phyloP scores from a whole-genome alignment of 2,329 filamentous ascomycete genomes.

The Clonostachys rhizophaga region DNA sequence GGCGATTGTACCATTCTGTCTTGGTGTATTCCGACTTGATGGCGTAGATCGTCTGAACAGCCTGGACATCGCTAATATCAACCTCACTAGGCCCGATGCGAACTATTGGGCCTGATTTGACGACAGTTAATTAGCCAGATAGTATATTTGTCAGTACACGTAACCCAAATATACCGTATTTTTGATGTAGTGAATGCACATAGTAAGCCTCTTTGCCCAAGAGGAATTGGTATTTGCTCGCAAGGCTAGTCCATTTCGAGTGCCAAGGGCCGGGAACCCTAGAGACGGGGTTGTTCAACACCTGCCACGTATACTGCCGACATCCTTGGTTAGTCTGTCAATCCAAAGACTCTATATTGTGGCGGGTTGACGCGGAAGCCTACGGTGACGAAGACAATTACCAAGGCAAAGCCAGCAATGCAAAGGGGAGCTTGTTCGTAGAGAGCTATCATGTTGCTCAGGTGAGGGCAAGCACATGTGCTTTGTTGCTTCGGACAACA shows the following conservation, averaged over 20 bases:
- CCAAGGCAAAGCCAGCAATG: too few species aligned
- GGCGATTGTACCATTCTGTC: constrained; percentile 10
- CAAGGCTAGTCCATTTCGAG: constrained; percentile 9
- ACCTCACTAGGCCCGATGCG: constrained; percentile 17
- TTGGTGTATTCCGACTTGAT: constrained; percentile 15
- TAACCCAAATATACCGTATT: constrained; percentile 10
- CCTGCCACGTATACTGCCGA: neutral
- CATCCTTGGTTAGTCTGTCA: too few species aligned
- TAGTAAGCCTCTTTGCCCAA: constrained; percentile 7
- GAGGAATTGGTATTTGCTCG: constrained; percentile 9
- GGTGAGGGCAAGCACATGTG: too few species aligned
- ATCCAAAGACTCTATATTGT: too few species aligned
- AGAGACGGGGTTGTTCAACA: constrained; percentile 2
- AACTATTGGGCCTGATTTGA: constrained; percentile 15
- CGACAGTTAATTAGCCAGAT: too few species aligned
- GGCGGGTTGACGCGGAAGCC: too few species aligned
- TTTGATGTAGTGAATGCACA: constrained; percentile 12
- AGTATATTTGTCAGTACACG: neutral
- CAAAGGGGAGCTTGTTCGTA: too few species aligned
- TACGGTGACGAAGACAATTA: too few species aligned
- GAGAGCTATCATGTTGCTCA: too few species aligned
- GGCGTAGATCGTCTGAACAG: constrained; percentile 22
- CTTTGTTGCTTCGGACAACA: too few species aligned
- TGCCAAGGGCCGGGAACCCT: constrained; percentile 16
- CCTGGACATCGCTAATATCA: constrained; percentile 10